A percentile compares a stretch with the other conserved stretches of the same genome.
Conservation (phyloP, 441 rosid species). For the Pelargonium australe region DNA sequence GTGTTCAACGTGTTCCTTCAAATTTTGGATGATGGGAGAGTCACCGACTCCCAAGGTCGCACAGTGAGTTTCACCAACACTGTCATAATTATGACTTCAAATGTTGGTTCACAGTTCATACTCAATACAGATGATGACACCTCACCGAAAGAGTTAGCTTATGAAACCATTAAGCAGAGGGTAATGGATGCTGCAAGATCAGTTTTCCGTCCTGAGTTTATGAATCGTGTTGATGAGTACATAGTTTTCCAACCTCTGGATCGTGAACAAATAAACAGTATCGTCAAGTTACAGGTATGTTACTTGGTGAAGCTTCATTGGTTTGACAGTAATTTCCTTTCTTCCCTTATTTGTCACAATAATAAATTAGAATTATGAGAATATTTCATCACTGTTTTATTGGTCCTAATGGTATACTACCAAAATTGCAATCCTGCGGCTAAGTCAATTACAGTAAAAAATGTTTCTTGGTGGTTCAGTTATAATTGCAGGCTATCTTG, state of each 20-base stretch:
- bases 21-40: constrained; percentile 91
- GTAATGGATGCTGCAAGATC: constrained; percentile 96
- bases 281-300: constrained; percentile 84
- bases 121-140: constrained; percentile 52
- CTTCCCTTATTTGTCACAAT: neutral
- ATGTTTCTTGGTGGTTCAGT: no score
- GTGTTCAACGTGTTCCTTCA: constrained; percentile 99
- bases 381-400: no score
- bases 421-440: no score
- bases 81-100: constrained; percentile 92
- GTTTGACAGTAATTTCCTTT: neutral
- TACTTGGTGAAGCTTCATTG: neutral
- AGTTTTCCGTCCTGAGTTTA: constrained; percentile 88
- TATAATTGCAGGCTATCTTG: no score
- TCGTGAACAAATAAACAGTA: constrained; percentile 67
- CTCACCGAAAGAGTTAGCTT: constrained; percentile 46
- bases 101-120: constrained; percentile 88
- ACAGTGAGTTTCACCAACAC: constrained; percentile 96
- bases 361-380: no score
- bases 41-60: constrained; percentile 96
- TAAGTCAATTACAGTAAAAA: no score
- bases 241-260: constrained; percentile 95
- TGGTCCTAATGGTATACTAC: no score
- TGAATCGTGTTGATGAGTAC: constrained; percentile 95
- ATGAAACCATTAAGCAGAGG: constrained; percentile 72